Percentiles rank a stretch among this genome's conserved stretches.
These are phyloP conservation scores for Cichorium intybus DNA, from an alignment of 140 eudicot species.

Conservation along the genomic window DNA sequence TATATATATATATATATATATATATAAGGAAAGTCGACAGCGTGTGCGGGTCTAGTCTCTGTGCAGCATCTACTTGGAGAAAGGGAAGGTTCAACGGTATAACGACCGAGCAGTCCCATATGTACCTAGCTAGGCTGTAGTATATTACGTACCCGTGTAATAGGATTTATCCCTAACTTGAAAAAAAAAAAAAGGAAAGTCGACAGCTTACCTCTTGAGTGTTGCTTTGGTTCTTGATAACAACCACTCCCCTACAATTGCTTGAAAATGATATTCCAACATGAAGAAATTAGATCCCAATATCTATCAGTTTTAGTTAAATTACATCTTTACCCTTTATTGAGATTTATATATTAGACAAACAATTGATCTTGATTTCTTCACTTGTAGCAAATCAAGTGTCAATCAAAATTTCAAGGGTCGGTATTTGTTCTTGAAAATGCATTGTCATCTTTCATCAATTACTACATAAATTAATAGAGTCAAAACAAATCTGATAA, in stretches of 20 bases:
- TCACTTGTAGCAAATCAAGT: background rate
- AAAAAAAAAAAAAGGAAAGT: conserved; percentile 6
- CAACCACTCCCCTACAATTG: conserved; percentile 19
- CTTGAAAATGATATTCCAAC: conserved; percentile 33
- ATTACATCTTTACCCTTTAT: conserved; percentile 15
- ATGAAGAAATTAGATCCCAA: conserved; percentile 25
- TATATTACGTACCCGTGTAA: too few relatives aligned
- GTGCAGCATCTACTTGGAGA: too few relatives aligned
- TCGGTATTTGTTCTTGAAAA: too few relatives aligned
- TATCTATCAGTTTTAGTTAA: conserved; percentile 11
- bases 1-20: too few relatives aligned
- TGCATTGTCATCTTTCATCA: background rate
- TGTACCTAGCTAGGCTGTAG: too few relatives aligned
- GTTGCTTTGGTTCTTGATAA: conserved; percentile 27
- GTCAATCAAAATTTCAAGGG: background rate
- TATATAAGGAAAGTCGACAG: too few relatives aligned
- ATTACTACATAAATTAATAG: background rate
- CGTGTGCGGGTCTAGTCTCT: too few relatives aligned
- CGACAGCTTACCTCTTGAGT: conserved; percentile 38
- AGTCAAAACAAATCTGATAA: background rate
- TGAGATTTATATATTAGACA: background rate
- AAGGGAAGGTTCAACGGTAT: too few relatives aligned
- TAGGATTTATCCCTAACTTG: too few relatives aligned
- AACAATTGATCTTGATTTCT: background rate
- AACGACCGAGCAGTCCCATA: too few relatives aligned